phyloP scores from a whole-genome alignment of 2,329 filamentous ascomycete species.

The Endocalyx cinctus region DNA sequence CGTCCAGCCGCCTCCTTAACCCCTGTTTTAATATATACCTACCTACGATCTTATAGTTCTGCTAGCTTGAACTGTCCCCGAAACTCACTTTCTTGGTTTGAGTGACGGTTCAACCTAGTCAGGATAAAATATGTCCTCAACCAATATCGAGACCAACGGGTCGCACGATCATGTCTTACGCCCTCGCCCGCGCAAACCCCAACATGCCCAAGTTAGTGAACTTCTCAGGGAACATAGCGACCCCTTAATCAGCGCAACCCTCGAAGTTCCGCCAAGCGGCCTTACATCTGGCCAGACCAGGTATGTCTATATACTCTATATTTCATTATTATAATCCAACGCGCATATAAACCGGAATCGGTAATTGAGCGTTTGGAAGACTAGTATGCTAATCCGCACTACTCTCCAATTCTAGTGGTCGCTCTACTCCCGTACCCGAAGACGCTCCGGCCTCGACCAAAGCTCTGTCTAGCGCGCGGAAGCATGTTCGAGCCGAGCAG shows the following conservation, averaged over 20 bases:
- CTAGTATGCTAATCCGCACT: no score
- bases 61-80: no score
- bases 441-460: constrained; percentile 93
- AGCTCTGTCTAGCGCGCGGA: constrained; percentile 78
- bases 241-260: constrained; percentile 31
- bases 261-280: constrained; percentile 31
- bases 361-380: constrained; percentile 1
- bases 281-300: constrained; percentile 40
- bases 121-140: constrained; percentile 18
- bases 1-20: no score
- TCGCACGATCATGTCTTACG: constrained; percentile 41
- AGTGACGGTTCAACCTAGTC: no score
- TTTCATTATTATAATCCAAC: no score
- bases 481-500: constrained; percentile 75
- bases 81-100: no score
- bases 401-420: constrained; percentile 52
- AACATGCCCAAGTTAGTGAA: constrained; percentile 43
- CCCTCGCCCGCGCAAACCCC: constrained; percentile 45
- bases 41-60: no score
- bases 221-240: constrained; percentile 38
- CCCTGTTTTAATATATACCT: no score
- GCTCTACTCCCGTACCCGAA: constrained; percentile 75
- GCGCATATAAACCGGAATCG: no score
- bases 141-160: constrained; percentile 19
- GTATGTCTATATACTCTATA: constrained; percentile 30